Conservation (phyloP, 768 basidiomycete genomes). For the Solioccasus polychromus region DNA sequence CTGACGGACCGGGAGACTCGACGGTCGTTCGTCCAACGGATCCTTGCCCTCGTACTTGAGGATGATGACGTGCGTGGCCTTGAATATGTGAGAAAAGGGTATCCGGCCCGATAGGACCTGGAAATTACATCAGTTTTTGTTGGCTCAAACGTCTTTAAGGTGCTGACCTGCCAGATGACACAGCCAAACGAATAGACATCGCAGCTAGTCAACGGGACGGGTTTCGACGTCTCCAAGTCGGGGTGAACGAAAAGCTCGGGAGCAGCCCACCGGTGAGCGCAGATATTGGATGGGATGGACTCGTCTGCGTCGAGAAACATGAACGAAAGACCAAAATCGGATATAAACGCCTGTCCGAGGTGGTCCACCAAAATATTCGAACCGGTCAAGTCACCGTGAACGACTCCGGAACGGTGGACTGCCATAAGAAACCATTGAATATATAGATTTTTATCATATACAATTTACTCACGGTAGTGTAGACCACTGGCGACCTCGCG, state of each 20-base stretch:
- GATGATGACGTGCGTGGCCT: slow-evolving; percentile 11
- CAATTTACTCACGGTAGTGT: slow-evolving; percentile 9
- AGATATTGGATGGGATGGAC: slow-evolving; percentile 6
- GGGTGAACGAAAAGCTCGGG: slow-evolving; percentile 12
- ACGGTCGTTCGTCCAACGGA: slow-evolving; percentile 13
- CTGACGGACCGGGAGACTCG: background rate
- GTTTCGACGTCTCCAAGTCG: slow-evolving; percentile 1
- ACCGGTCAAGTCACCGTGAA: slow-evolving; percentile 16
- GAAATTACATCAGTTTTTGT: too few species aligned
- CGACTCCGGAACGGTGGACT: slow-evolving; percentile 9
- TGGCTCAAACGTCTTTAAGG: too few species aligned
- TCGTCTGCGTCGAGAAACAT: background rate
- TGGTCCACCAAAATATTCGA: slow-evolving; percentile 12
- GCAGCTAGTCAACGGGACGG: slow-evolving; percentile 3
- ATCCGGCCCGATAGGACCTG: slow-evolving; percentile 13
- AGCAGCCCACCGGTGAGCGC: slow-evolving; percentile 11
- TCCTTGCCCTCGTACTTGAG: slow-evolving; percentile 16
- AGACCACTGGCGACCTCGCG: slow-evolving; percentile 10
- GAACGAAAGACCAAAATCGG: slow-evolving; percentile 14
- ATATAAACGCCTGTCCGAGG: slow-evolving; percentile 4
- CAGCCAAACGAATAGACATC: slow-evolving; percentile 16
- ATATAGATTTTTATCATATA: too few species aligned
- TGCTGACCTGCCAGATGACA: slow-evolving; percentile 10
- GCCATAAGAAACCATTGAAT: too few species aligned
- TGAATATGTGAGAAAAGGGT: slow-evolving; percentile 8